phyloP scores from a whole-genome alignment of 2,329 filamentous ascomycete species.

The Dactylella cylindrospora region DNA sequence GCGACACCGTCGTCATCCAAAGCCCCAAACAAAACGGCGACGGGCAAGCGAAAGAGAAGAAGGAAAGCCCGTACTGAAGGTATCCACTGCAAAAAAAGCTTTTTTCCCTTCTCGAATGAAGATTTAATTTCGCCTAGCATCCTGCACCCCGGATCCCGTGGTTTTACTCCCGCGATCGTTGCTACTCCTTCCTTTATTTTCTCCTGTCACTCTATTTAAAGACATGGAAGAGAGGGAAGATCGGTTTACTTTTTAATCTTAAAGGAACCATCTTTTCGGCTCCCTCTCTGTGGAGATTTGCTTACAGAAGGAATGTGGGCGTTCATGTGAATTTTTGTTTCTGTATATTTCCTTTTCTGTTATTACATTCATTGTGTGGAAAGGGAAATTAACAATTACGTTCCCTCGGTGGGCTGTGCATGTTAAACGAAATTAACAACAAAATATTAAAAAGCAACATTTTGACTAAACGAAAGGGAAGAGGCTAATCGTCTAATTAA shows the following conservation, averaged over 20 bases:
- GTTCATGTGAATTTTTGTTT: neutral
- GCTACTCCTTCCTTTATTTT: neutral
- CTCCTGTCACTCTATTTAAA: neutral
- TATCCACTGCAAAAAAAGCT: conserved; percentile 16
- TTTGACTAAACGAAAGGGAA: no score
- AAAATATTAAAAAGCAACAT: conserved; percentile 7
- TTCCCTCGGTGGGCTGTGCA: conserved; percentile 33
- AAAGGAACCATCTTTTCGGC: no score
- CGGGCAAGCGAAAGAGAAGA: conserved; percentile 46
- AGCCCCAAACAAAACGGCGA: conserved; percentile 36
- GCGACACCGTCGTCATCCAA: conserved; percentile 8
- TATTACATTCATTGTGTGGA: conserved; percentile 3
- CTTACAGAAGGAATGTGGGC: no score
- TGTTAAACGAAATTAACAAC: neutral
- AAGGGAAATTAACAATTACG: conserved; percentile 35
- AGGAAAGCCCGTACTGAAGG: conserved; percentile 47
- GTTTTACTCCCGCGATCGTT: neutral
- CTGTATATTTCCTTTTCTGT: neutral
- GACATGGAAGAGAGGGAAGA: no score
- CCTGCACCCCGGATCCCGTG: no score
- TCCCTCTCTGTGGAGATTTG: no score
- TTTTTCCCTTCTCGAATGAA: no score
- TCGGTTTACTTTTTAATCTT: no score
- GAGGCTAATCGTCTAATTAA: no score
- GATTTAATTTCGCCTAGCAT: no score